Evolutionary conservation across 2,329 filamentous ascomycete species (phyloP), one percentile per base, ranked within the genome.

Genomic region (Mycosphaerelloides madeirae): DNA sequence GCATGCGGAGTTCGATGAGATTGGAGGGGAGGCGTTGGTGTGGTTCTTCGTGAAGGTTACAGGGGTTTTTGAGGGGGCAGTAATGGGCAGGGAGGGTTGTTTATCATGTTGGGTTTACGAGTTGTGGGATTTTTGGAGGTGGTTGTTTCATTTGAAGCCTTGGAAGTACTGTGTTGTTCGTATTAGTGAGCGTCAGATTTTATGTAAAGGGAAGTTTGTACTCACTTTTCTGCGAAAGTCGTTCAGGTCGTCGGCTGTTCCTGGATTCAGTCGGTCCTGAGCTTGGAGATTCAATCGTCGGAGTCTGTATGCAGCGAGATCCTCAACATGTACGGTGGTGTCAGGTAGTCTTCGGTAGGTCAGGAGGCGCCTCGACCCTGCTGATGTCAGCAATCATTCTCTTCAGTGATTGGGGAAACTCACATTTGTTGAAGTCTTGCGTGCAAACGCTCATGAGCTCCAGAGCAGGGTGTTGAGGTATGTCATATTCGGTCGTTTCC

Each of bases 401-500:
- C 12, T 32, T 29, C 11, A 36, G 18, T 29, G 28, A 20, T 2
- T 12, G 41, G 9, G 5, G n/a, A 14, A 29, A 58, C 72, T 66
- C 67, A 87, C 87, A 98, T 68, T 86, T 93, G 62, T 88, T 91
- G 64, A 98, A 98, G 0, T 78, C 75, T 64, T 98, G 93, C 6
- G 86, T 80, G 61, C 89, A 95, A 22, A 89, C 78, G 33, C 78
- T 81, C 15, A 89, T 76, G 18, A 91, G 70, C 57, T 85, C 78
- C 12, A 98, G 69, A 45, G 78, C 80, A 0, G 85, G 84, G 63
- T 97, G 88, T 15, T 74, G 76, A 0, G 91, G 91, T 12, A 91
- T 77, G 0, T 80, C 74, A 16, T 95, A 80, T 61, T 91, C 85
- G 46, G 84, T 78, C 37, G 87, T 65, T 35, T 67, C 64, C 33